phyloP scores from a whole-genome alignment of 495 filamentous ascomycete genomes.

The Tuber magnatum region DNA sequence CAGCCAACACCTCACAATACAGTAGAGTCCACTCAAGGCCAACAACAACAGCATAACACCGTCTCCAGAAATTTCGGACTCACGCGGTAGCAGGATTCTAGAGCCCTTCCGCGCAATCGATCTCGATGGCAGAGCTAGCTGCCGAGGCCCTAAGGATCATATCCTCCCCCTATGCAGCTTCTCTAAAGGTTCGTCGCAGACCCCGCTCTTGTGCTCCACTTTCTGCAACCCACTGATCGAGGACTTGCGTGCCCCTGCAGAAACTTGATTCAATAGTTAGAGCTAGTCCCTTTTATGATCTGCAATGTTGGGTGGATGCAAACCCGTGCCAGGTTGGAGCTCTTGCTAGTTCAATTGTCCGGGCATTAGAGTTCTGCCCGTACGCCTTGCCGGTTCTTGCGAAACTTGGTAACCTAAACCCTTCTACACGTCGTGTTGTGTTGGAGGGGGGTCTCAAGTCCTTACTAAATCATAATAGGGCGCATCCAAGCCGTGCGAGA shows the following conservation, averaged over 20 bases:
- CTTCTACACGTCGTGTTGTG: neutral
- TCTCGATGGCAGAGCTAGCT: constrained; percentile 23
- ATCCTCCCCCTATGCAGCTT: constrained; percentile 38
- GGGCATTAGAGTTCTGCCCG: constrained; percentile 37
- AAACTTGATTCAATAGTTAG: constrained; percentile 30
- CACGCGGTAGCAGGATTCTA: neutral
- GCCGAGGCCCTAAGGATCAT: constrained; percentile 28
- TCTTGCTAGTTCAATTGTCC: constrained; percentile 25
- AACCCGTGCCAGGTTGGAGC: constrained; percentile 32
- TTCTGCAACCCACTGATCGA: constrained; percentile 13
- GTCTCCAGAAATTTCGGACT: neutral
- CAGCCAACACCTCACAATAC: neutral
- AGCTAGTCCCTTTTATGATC: constrained; percentile 15
- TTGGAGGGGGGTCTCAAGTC: no score
- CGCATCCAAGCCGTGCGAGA: constrained; percentile 21
- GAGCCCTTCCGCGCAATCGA: neutral
- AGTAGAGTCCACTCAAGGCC: neutral
- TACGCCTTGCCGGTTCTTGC: constrained; percentile 36
- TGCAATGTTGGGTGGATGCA: constrained; percentile 29
- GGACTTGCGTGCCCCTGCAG: constrained; percentile 12
- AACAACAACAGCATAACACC: neutral
- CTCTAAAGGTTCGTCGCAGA: constrained; percentile 26
- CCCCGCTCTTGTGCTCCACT: neutral
- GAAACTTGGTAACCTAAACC: constrained; percentile 19
- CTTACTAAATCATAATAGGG: constrained; percentile 17